phyloP scores from a whole-genome alignment of 768 basidiomycete genomes.

The Auricularia cornea region DNA sequence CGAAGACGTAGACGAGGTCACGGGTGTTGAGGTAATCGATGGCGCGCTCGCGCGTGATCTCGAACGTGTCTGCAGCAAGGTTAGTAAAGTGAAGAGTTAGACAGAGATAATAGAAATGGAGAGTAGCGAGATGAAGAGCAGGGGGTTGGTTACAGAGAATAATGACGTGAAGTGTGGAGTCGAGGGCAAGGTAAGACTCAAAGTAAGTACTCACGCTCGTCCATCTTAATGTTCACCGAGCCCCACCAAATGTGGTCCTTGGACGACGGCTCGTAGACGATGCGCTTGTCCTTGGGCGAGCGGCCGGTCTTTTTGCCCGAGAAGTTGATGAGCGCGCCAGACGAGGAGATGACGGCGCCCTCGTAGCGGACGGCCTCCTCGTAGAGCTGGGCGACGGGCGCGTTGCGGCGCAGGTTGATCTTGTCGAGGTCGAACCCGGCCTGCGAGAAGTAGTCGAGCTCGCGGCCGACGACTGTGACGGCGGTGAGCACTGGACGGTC shows the following conservation, averaged over 20 bases:
- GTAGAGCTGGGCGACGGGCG: constrained; percentile 81
- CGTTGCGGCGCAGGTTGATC: constrained; percentile 93
- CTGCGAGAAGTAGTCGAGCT: constrained; percentile 95
- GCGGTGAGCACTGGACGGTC: constrained; percentile 29
- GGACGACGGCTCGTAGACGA: constrained; percentile 93
- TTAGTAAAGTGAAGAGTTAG: constrained; percentile 19
- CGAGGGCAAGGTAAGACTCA: too few species aligned
- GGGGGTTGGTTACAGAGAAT: too few species aligned
- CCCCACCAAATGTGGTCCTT: constrained; percentile 99
- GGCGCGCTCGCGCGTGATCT: constrained; percentile 97
- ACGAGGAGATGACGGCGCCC: constrained; percentile 94
- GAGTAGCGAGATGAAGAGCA: too few species aligned
- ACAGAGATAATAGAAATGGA: too few species aligned
- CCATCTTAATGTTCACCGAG: constrained; percentile 98
- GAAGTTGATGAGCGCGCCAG: constrained; percentile 98
- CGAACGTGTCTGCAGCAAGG: constrained; percentile 63
- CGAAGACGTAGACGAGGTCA: constrained; percentile 97
- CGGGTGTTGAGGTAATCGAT: constrained; percentile 99
- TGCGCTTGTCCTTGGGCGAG: constrained; percentile 98
- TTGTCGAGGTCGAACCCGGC: constrained; percentile 99
- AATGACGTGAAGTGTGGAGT: too few species aligned
- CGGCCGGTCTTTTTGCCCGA: constrained; percentile 99
- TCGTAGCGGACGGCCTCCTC: constrained; percentile 99
- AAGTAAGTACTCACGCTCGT: constrained; percentile 41
- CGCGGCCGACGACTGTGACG: constrained; percentile 78